A percentile compares a stretch with the other conserved stretches of the same genome.
phyloP scores from a whole-genome alignment of 345 rosid genomes.

The Abelmoschus esculentus region DNA sequence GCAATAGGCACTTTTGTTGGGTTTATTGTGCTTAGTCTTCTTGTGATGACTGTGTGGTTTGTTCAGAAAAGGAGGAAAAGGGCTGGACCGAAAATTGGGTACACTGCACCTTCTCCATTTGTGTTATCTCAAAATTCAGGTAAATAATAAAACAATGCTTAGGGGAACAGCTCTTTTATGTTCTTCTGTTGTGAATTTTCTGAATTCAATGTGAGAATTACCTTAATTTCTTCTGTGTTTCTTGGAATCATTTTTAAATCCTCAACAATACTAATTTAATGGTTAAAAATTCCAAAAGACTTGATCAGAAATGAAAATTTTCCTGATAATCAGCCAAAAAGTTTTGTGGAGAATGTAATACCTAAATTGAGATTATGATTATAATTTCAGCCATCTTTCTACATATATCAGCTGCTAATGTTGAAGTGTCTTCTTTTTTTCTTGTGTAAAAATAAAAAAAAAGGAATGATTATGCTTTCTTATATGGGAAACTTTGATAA shows the following conservation, averaged over 20 bases:
- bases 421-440: neutral
- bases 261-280: neutral
- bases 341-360: neutral
- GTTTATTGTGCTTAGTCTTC: slow-evolving; percentile 50
- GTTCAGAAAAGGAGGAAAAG: slow-evolving; percentile 48
- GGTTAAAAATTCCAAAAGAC: neutral
- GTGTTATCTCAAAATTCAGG: slow-evolving; percentile 92
- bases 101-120: slow-evolving; percentile 63
- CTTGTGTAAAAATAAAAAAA: neutral
- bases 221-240: neutral
- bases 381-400: neutral
- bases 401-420: neutral
- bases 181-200: neutral
- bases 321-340: neutral
- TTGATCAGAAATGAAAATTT: neutral
- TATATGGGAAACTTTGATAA: neutral
- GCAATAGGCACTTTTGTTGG: slow-evolving; percentile 62
- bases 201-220: neutral
- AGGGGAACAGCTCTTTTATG: neutral
- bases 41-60: slow-evolving; percentile 68
- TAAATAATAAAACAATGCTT: slow-evolving; percentile 20
- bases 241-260: neutral
- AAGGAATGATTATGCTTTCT: neutral
- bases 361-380: neutral
- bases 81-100: slow-evolving; percentile 34